Conservation (phyloP, 805 yeast species). For the Metschnikowia cubensis region DNA sequence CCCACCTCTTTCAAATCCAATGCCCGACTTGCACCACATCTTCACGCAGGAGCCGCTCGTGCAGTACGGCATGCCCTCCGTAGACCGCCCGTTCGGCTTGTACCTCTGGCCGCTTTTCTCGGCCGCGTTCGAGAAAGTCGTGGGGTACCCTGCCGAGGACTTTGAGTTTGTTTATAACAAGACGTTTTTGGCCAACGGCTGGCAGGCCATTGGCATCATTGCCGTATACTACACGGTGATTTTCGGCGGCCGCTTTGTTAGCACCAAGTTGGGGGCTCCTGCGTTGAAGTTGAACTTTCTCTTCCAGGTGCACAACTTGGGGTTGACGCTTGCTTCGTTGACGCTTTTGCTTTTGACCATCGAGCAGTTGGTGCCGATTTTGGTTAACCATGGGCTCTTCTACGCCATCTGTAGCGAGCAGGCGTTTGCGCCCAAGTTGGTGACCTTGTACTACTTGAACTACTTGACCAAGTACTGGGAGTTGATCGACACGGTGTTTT, state of each 20-base stretch:
- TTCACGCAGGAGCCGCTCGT: constrained; percentile 19
- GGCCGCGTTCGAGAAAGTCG: constrained; percentile 38
- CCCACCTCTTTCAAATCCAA: neutral
- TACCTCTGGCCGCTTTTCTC: constrained; percentile 68
- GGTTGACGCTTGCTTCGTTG: constrained; percentile 67
- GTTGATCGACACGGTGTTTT: constrained; percentile 84
- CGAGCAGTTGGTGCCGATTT: constrained; percentile 83
- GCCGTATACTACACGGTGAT: constrained; percentile 37
- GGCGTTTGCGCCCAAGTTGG: constrained; percentile 82
- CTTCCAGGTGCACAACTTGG: constrained; percentile 82
- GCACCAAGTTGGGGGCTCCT: constrained; percentile 47
- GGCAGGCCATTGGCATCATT: constrained; percentile 46
- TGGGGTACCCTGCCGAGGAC: constrained; percentile 58
- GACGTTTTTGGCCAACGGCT: constrained; percentile 64
- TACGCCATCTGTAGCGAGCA: constrained; percentile 75
- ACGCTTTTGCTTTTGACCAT: constrained; percentile 61
- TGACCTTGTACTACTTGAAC: constrained; percentile 82
- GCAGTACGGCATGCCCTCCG: constrained; percentile 30
- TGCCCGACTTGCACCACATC: constrained; percentile 11
- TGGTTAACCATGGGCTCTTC: constrained; percentile 69
- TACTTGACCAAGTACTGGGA: constrained; percentile 87
- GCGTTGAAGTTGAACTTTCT: constrained; percentile 71
- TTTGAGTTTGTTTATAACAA: constrained; percentile 64
- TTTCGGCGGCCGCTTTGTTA: constrained; percentile 69
- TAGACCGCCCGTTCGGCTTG: constrained; percentile 52